A percentile compares a stretch with the other conserved stretches of the same genome.
These are phyloP conservation scores for Acanthamoeba healyi DNA, from an alignment of 208 protist species.

Conservation along the genomic window DNA sequence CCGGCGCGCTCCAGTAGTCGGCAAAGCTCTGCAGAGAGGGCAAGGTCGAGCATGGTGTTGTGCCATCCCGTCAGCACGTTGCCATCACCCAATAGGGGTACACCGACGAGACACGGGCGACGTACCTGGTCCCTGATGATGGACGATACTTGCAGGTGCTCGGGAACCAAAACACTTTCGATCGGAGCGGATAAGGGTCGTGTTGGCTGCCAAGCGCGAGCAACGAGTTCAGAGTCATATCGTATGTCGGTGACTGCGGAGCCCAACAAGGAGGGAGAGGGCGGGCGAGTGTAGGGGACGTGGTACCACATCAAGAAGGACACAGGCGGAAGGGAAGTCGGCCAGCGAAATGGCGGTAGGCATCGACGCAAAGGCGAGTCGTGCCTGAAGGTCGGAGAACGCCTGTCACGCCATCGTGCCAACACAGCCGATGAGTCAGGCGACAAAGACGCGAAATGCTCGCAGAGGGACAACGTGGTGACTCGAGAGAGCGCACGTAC, in stretches of 20 bases:
- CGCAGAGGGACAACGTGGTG: too few relatives aligned
- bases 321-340: slow-evolving; percentile 4
- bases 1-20: slow-evolving; percentile 32
- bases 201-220: neutral
- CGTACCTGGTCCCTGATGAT: neutral
- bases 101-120: too few relatives aligned
- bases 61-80: too few relatives aligned
- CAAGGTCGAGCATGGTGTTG: too few relatives aligned
- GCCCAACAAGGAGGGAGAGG: neutral
- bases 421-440: too few relatives aligned
- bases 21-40: neutral
- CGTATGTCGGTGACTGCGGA: too few relatives aligned
- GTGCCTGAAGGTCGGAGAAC: slow-evolving; percentile 28
- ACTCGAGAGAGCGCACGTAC: too few relatives aligned
- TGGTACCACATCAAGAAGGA: slow-evolving; percentile 47
- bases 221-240: too few relatives aligned
- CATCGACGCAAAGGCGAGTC: neutral
- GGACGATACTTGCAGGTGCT: slow-evolving; percentile 44
- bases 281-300: neutral
- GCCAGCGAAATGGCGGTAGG: slow-evolving; percentile 38
- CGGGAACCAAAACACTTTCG: slow-evolving; percentile 44
- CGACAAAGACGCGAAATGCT: too few relatives aligned
- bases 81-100: too few relatives aligned
- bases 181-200: slow-evolving; percentile 41
- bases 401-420: neutral